Conservation (phyloP, 148 eudicot genomes). For the Amaranthus cruentus region DNA sequence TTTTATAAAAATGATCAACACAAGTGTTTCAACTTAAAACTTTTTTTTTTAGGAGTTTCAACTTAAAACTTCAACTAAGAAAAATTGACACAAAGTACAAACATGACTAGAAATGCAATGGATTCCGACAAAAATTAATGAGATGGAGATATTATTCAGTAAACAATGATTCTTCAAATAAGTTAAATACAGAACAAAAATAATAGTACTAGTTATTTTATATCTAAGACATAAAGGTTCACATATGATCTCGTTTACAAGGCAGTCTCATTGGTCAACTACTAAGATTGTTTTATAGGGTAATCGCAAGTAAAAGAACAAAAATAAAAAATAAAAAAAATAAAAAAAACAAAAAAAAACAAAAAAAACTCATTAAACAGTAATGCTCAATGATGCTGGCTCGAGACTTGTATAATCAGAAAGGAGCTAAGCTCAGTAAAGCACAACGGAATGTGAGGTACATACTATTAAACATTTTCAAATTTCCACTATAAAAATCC, state of each 20-base stretch:
- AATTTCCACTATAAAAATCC: not conserved
- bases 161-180: too few species aligned
- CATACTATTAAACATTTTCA: not conserved
- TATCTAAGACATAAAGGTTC: conserved; percentile 20
- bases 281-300: conserved; percentile 3
- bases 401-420: not conserved
- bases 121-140: too few species aligned
- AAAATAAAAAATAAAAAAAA: not conserved
- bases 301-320: not conserved
- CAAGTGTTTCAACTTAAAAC: too few species aligned
- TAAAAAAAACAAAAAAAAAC: not conserved
- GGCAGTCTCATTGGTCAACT: conserved; percentile 11
- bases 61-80: too few species aligned
- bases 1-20: too few species aligned
- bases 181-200: too few species aligned
- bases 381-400: not conserved
- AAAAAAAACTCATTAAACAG: conserved; percentile 17
- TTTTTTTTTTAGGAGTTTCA: too few species aligned
- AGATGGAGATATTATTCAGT: too few species aligned
- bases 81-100: too few species aligned
- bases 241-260: conserved; percentile 13
- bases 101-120: too few species aligned
- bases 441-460: conserved; percentile 3
- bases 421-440: not conserved
- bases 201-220: too few species aligned